phyloP scores from a whole-genome alignment of 2,329 filamentous ascomycete species.

The Monosporascus sp. region DNA sequence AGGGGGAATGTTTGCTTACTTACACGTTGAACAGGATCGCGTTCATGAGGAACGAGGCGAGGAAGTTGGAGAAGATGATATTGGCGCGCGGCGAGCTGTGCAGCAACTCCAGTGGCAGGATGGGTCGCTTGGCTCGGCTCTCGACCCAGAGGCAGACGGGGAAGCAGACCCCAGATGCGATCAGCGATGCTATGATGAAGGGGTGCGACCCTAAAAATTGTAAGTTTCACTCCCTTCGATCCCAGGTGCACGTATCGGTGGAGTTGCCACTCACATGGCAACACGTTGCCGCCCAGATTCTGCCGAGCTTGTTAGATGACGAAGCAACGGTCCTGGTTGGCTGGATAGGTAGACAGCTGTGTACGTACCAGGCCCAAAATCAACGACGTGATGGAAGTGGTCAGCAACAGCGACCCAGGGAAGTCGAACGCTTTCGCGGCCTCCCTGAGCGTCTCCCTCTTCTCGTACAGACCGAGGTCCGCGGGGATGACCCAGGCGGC shows the following conservation, averaged over 20 bases:
- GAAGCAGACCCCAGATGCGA: conserved; percentile 41
- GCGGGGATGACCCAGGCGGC: conserved; percentile 43
- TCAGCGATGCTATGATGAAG: conserved; percentile 47
- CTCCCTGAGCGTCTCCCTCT: conserved; percentile 38
- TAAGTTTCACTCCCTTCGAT: neutral
- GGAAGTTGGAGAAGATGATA: conserved; percentile 51
- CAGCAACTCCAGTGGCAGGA: conserved; percentile 56
- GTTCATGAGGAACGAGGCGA: conserved; percentile 47
- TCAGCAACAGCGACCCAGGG: conserved; percentile 48
- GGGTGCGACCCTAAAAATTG: conserved; percentile 48
- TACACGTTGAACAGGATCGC: conserved; percentile 56
- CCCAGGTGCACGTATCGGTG: neutral
- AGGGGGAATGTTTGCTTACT: conserved; percentile 13
- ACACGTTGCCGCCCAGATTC: conserved; percentile 59
- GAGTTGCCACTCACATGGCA: conserved; percentile 44
- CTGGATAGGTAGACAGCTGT: neutral
- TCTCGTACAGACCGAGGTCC: conserved; percentile 45
- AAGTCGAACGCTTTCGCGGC: conserved; percentile 54
- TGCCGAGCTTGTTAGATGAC: conserved; percentile 16
- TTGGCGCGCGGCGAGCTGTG: conserved; percentile 47
- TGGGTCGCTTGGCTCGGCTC: conserved; percentile 44
- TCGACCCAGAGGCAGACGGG: conserved; percentile 50
- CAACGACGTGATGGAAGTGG: conserved; percentile 48
- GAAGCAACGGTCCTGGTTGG: too few species aligned
- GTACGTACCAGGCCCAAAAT: conserved; percentile 51